Percentiles rank a stretch among this genome's conserved stretches.
phyloP scores from a whole-genome alignment of 257 asterid genomes.

The Solanum stenotomum region DNA sequence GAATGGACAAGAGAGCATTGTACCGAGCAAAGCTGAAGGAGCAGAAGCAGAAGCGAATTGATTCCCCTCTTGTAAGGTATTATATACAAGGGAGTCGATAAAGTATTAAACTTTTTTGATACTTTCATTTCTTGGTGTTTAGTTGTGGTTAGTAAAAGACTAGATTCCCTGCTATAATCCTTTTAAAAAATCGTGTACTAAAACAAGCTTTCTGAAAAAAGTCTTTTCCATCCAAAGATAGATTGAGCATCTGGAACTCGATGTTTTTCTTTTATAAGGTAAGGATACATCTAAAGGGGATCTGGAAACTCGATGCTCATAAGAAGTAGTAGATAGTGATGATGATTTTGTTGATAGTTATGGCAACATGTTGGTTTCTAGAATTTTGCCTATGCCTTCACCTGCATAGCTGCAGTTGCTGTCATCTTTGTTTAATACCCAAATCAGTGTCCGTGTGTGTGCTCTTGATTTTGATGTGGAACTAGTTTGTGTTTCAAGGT shows the following conservation, averaged over 20 bases:
- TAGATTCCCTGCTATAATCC: background rate
- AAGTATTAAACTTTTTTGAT: background rate
- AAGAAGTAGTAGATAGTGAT: background rate
- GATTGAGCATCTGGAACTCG: background rate
- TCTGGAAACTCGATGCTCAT: background rate
- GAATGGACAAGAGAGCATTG: conserved; percentile 63
- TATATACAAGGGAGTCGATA: background rate
- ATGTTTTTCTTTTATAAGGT: background rate
- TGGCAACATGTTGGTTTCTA: background rate
- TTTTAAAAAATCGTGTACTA: background rate
- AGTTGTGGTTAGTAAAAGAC: background rate
- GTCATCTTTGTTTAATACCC: background rate
- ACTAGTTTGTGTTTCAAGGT: background rate
- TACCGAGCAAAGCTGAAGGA: conserved; percentile 65
- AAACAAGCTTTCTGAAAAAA: background rate
- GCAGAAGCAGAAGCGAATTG: conserved; percentile 65
- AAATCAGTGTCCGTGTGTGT: background rate
- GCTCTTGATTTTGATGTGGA: background rate
- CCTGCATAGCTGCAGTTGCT: background rate
- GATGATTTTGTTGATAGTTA: background rate
- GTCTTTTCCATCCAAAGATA: background rate
- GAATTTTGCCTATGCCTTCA: background rate
- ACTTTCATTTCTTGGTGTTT: background rate
- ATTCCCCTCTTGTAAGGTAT: conserved; percentile 85
- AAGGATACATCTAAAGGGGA: background rate